Conservation (phyloP, 2,329 filamentous ascomycete species). For the Alternaria rosae region DNA sequence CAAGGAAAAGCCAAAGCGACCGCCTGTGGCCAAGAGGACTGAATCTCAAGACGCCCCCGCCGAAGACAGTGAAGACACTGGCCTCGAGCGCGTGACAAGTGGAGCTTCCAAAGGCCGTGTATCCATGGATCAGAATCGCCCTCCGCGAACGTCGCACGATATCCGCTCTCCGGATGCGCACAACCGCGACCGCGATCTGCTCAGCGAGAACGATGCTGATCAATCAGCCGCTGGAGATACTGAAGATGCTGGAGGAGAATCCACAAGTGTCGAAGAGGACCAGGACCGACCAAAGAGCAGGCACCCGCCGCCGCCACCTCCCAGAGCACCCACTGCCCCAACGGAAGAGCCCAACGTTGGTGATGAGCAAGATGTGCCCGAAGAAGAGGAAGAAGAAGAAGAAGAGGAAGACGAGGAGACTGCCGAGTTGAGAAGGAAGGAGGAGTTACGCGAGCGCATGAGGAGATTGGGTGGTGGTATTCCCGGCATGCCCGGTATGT, state of each 20-base stretch:
- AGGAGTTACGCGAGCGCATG: conserved; percentile 93
- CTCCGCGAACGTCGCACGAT: conserved; percentile 49
- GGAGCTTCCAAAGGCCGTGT: conserved; percentile 44
- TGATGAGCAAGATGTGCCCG: conserved; percentile 58
- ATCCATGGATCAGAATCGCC: conserved; percentile 51
- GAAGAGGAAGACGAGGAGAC: conserved; percentile 87
- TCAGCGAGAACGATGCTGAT: conserved; percentile 72
- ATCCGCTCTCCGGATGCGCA: conserved; percentile 50
- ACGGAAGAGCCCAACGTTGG: conserved; percentile 55
- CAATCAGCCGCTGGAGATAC: conserved; percentile 69
- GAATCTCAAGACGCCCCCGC: conserved; percentile 53
- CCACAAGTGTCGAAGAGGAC: conserved; percentile 76
- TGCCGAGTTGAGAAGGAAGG: conserved; percentile 81
- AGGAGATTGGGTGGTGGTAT: conserved; percentile 98
- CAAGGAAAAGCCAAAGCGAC: conserved; percentile 85
- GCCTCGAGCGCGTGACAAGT: conserved; percentile 48
- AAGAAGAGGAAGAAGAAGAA: conserved; percentile 70
- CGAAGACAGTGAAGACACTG: conserved; percentile 47
- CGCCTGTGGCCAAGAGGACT: conserved; percentile 69
- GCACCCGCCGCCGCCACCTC: conserved; percentile 23
- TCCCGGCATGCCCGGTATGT: conserved; percentile 90
- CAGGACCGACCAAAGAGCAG: conserved; percentile 62
- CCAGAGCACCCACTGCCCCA: conserved; percentile 50
- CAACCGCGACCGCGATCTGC: conserved; percentile 58
- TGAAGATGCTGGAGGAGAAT: conserved; percentile 67